phyloP scores from a whole-genome alignment of 2,329 filamentous ascomycete species.

The Fusarium albidum region DNA sequence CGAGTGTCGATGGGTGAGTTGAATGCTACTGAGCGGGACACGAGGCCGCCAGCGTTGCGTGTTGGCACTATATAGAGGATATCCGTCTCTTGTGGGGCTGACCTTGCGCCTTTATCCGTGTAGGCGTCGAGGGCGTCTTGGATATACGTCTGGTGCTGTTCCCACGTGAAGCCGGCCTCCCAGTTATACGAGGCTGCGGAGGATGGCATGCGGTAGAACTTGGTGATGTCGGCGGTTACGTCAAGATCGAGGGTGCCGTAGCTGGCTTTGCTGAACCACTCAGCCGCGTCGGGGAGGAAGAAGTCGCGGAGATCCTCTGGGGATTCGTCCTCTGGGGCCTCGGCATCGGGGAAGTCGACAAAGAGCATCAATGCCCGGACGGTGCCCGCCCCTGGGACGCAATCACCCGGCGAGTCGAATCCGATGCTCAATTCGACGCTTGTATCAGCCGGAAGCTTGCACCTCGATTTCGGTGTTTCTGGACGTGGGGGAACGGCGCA shows the following conservation, averaged over 20 bases:
- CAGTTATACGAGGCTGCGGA: conserved; percentile 37
- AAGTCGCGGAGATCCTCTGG: conserved; percentile 34
- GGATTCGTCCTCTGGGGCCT: conserved; percentile 30
- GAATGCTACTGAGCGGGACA: conserved; percentile 1
- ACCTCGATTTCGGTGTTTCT: no score
- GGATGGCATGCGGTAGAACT: conserved; percentile 40
- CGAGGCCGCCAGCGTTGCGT: conserved; percentile 1
- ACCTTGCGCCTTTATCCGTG: not conserved
- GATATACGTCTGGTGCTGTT: conserved; percentile 16
- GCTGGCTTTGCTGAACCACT: conserved; percentile 39
- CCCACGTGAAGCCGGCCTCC: conserved; percentile 10
- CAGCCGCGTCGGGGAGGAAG: conserved; percentile 13
- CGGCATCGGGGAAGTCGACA: conserved; percentile 45
- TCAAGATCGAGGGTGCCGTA: conserved; percentile 34
- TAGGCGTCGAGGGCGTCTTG: conserved; percentile 28
- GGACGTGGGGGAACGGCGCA: no score
- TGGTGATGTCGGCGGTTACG: conserved; percentile 31
- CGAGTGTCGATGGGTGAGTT: conserved; percentile 7
- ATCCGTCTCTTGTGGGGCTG: conserved; percentile 12
- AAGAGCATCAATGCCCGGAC: conserved; percentile 47
- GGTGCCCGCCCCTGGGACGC: conserved; percentile 43
- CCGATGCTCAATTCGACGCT: conserved; percentile 2
- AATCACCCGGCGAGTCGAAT: conserved; percentile 29
- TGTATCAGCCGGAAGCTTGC: no score
- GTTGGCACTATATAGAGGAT: conserved; percentile 28